Conservation (phyloP, 257 asterid genomes). For the Solanum ahanhuiri region DNA sequence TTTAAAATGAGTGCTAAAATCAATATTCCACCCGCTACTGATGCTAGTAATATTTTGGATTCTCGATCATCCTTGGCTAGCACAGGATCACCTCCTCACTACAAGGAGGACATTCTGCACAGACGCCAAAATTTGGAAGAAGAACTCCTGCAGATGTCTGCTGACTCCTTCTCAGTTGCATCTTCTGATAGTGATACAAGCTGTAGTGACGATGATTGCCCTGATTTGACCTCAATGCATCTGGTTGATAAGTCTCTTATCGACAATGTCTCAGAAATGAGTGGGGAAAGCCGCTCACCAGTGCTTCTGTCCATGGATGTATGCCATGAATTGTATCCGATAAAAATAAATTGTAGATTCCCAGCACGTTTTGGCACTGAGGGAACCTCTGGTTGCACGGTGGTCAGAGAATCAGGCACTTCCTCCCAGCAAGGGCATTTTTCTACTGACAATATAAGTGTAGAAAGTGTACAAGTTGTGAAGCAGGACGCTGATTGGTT, state of each 20-base stretch:
- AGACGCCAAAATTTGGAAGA: conserved; percentile 84
- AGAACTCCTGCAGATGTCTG: conserved; percentile 76
- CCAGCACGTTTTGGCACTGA: conserved; percentile 8
- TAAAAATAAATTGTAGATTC: conserved; percentile 31
- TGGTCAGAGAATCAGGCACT: conserved; percentile 18
- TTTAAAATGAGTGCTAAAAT: conserved; percentile 20
- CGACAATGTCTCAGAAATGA: conserved; percentile 22
- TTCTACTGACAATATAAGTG: conserved; percentile 13
- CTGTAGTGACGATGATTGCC: conserved; percentile 51
- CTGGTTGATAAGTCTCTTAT: conserved; percentile 28
- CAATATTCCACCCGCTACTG: conserved; percentile 24
- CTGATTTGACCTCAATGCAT: conserved; percentile 22
- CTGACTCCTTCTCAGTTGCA: conserved; percentile 56
- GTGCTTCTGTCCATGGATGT: conserved; percentile 15
- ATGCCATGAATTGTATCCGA: conserved; percentile 14
- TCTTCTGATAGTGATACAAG: conserved; percentile 87
- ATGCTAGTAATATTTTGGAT: conserved; percentile 27
- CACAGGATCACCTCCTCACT: conserved; percentile 90
- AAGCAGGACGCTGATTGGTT: conserved; percentile 27
- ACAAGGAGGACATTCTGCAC: conserved; percentile 78
- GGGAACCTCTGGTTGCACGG: conserved; percentile 11
- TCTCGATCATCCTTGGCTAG: conserved; percentile 35
- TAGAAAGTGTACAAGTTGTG: conserved; percentile 12
- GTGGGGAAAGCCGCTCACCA: conserved; percentile 5
- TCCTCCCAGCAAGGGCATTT: conserved; percentile 12